These are phyloP conservation scores for Venturia carpophila DNA, from an alignment of 2,329 filamentous ascomycete species.

Conservation along the genomic window DNA sequence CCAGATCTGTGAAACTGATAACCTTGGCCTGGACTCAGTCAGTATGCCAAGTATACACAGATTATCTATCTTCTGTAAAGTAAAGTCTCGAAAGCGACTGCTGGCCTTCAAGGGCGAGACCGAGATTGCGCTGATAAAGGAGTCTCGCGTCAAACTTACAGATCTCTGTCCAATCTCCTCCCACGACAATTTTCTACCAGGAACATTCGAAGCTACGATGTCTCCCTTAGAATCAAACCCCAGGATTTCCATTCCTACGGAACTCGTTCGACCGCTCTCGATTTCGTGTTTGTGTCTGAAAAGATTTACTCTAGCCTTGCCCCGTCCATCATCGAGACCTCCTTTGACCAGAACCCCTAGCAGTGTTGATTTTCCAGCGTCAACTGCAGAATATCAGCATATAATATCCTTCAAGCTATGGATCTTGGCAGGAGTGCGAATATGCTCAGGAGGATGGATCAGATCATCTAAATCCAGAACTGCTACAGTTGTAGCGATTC, in stretches of 20 bases:
- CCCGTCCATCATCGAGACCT: constrained; percentile 86
- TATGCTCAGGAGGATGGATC: too few species aligned
- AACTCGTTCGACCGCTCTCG: constrained; percentile 89
- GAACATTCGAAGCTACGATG: constrained; percentile 71
- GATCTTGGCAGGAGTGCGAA: too few species aligned
- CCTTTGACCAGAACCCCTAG: constrained; percentile 93
- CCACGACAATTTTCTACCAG: constrained; percentile 86
- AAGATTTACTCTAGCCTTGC: constrained; percentile 86
- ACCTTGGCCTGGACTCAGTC: constrained; percentile 63
- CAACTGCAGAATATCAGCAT: constrained; percentile 48
- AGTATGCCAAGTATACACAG: background rate
- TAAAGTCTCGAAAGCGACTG: too few species aligned
- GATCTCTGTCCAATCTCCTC: constrained; percentile 94
- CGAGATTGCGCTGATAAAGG: too few species aligned
- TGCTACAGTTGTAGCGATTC: too few species aligned
- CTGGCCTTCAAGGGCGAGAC: too few species aligned
- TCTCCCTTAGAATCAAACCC: constrained; percentile 85
- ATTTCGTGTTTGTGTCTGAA: constrained; percentile 98
- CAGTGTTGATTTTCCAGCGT: constrained; percentile 95
- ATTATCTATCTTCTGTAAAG: too few species aligned
- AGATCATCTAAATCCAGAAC: too few species aligned
- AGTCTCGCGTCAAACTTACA: constrained; percentile 32
- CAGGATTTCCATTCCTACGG: constrained; percentile 98
- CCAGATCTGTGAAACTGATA: constrained; percentile 90
- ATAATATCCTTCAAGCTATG: too few species aligned